Evolutionary conservation across 1,139 yeast species (phyloP).

Genomic region (Nakaseomyces sp.): DNA sequence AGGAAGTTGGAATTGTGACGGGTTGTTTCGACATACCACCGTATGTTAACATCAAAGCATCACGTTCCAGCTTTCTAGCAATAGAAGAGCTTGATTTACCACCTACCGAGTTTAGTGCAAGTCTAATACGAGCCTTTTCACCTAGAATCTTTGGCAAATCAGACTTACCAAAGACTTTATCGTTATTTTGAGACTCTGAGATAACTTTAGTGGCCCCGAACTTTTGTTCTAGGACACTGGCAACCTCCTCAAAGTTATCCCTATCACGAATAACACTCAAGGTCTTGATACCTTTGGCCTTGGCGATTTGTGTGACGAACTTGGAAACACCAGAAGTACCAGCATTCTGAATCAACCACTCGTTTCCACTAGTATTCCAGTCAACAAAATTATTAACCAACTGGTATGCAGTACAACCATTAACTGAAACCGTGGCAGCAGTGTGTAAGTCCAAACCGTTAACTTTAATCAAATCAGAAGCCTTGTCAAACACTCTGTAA

Average conservation of each 20-base stretch:
- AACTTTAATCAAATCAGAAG: constrained; percentile 45
- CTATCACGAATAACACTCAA: constrained; percentile 84
- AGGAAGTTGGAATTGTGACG: constrained; percentile 75
- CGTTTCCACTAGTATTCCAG: constrained; percentile 48
- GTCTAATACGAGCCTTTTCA: constrained; percentile 41
- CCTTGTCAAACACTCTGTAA: constrained; percentile 50
- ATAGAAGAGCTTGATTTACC: constrained; percentile 75
- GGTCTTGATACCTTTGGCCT: constrained; percentile 68
- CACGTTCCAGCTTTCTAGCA: constrained; percentile 70
- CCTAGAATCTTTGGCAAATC: constrained; percentile 58
- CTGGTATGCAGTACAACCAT: constrained; percentile 88
- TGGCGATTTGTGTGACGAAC: constrained; percentile 81
- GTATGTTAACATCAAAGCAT: constrained; percentile 74
- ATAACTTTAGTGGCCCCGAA: constrained; percentile 89
- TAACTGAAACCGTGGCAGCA: constrained; percentile 85
- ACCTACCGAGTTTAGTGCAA: constrained; percentile 89
- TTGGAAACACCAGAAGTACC: constrained; percentile 97
- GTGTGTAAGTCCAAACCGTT: constrained; percentile 36
- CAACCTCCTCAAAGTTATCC: constrained; percentile 52
- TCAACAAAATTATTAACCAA: constrained; percentile 67
- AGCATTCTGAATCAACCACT: constrained; percentile 95
- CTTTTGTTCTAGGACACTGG: constrained; percentile 41
- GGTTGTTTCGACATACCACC: constrained; percentile 99
- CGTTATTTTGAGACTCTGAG: constrained; percentile 74
- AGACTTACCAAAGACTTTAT: constrained; percentile 52